phyloP scores from a whole-genome alignment of 1,139 yeast genomes.

The Hyphopichia pseudoburtonii region DNA sequence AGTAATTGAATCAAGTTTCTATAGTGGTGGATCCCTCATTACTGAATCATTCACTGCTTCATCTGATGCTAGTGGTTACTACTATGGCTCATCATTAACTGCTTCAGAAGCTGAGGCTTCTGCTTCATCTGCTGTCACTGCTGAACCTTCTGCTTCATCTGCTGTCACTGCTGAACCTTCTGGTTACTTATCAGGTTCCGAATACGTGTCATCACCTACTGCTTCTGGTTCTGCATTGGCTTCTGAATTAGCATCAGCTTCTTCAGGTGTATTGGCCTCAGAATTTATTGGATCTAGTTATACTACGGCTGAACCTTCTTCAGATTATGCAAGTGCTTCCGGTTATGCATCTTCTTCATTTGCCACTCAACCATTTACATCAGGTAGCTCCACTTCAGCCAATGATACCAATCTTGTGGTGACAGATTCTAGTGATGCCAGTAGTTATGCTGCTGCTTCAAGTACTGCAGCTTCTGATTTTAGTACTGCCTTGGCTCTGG shows the following conservation, averaged over 20 bases:
- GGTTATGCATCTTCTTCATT: background rate
- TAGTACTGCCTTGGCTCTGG: background rate
- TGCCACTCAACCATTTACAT: background rate
- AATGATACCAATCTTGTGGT: no score
- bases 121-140: background rate
- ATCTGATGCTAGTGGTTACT: no score
- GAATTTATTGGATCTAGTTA: background rate
- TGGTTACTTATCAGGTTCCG: background rate
- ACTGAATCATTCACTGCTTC: no score
- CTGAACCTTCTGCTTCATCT: constrained; percentile 1
- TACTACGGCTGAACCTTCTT: background rate
- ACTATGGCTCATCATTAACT: no score
- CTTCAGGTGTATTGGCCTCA: background rate
- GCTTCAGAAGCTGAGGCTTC: no score
- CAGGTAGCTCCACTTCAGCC: background rate
- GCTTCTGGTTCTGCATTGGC: constrained; percentile 4
- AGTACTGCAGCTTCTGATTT: background rate
- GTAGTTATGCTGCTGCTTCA: background rate
- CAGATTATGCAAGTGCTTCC: background rate
- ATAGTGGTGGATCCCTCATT: no score
- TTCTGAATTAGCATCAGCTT: background rate
- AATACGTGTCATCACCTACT: constrained; percentile 1
- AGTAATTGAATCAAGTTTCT: no score
- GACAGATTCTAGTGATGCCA: no score
- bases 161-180: background rate